A percentile compares a stretch with the other conserved stretches of the same genome.
Evolutionary conservation across 257 asterid species (phyloP).

Genomic region (Forsythia viridissima): DNA sequence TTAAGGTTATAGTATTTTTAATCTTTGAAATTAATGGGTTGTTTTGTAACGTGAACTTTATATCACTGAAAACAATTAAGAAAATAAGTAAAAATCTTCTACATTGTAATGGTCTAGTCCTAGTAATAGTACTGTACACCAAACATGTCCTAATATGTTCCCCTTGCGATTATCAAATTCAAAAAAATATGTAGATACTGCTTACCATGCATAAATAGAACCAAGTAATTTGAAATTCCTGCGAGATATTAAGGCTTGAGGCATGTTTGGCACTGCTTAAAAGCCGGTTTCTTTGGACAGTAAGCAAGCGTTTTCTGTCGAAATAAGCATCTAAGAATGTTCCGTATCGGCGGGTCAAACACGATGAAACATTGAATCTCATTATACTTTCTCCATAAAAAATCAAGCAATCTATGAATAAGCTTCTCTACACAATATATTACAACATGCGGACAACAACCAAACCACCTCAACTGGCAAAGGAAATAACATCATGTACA

Average conservation of each 20-base stretch:
- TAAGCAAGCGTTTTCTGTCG: not conserved
- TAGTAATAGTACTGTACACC: too few species aligned
- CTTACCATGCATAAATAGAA: not conserved
- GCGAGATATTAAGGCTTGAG: not conserved
- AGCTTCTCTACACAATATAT: not conserved
- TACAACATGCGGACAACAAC: not conserved
- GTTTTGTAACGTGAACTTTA: too few species aligned
- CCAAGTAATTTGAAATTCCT: not conserved
- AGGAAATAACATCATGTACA: not conserved
- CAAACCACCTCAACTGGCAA: not conserved
- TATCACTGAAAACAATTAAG: too few species aligned
- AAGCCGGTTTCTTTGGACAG: not conserved
- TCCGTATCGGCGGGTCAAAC: not conserved
- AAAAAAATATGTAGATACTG: too few species aligned
- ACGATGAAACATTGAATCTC: not conserved
- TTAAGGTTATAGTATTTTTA: too few species aligned
- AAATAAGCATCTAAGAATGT: not conserved
- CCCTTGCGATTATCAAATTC: too few species aligned
- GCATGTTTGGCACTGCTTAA: not conserved
- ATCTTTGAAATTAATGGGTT: too few species aligned
- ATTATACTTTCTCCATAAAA: not conserved
- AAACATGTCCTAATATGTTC: too few species aligned
- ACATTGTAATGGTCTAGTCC: too few species aligned
- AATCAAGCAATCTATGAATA: not conserved
- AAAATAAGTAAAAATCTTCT: too few species aligned